Conservation (phyloP, 257 asterid genomes). For the Haberlea rhodopensis region DNA sequence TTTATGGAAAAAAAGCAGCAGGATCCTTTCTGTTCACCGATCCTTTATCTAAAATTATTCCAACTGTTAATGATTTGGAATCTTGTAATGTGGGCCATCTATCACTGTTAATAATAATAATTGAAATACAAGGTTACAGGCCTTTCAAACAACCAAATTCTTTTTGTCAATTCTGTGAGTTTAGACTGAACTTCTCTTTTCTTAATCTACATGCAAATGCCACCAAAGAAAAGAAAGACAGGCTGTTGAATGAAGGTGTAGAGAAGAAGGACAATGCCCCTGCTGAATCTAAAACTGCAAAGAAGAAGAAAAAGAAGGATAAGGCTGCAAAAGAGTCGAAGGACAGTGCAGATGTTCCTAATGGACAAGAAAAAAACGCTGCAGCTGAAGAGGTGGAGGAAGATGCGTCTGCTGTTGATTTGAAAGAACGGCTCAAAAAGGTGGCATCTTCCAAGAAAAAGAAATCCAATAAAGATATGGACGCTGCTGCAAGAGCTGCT, state of each 20-base stretch:
- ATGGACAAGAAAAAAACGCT: conserved; percentile 42
- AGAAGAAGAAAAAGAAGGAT: conserved; percentile 92
- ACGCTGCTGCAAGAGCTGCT: conserved; percentile 79
- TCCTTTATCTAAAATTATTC: too few relatives aligned
- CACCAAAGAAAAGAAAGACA: conserved; percentile 47
- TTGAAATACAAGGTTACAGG: too few relatives aligned
- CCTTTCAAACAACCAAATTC: too few relatives aligned
- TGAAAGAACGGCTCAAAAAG: conserved; percentile 77
- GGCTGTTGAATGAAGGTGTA: conserved; percentile 40
- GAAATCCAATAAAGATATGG: conserved; percentile 85
- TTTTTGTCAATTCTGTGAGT: too few relatives aligned
- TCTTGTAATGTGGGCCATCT: too few relatives aligned
- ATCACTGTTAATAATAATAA: too few relatives aligned
- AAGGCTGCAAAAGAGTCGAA: conserved; percentile 63
- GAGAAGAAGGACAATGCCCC: conserved; percentile 59
- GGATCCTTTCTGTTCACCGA: too few relatives aligned
- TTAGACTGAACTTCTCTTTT: background rate
- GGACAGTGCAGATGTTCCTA: conserved; percentile 51
- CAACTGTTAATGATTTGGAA: too few relatives aligned
- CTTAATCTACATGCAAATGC: conserved; percentile 32
- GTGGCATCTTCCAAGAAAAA: conserved; percentile 75
- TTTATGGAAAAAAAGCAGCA: too few relatives aligned
- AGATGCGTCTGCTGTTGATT: conserved; percentile 52
- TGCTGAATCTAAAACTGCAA: conserved; percentile 76
- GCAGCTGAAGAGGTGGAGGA: conserved; percentile 47